phyloP scores from a whole-genome alignment of 2,329 filamentous ascomycete species.

The Herpotrichia juniperi region DNA sequence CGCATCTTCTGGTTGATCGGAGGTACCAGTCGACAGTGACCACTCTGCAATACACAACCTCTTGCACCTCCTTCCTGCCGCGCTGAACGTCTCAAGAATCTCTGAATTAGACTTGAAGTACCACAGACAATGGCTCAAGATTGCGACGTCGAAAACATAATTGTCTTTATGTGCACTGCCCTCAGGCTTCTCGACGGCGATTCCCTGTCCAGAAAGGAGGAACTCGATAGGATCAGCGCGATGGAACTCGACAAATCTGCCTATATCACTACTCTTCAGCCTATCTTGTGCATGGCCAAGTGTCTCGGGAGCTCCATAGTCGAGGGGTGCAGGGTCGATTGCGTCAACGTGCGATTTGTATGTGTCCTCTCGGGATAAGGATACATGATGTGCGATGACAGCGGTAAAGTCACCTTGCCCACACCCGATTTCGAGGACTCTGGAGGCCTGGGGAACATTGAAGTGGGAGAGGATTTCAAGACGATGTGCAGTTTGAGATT shows the following conservation, averaged over 20 bases:
- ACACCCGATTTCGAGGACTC: slow-evolving; percentile 64
- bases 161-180: too few relatives aligned
- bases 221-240: neutral
- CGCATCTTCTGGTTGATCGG: neutral
- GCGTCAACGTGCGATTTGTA: slow-evolving; percentile 49
- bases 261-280: slow-evolving; percentile 8
- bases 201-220: too few relatives aligned
- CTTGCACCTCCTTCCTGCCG: slow-evolving; percentile 41
- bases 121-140: slow-evolving; percentile 61
- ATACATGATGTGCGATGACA: slow-evolving; percentile 58
- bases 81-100: slow-evolving; percentile 45
- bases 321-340: slow-evolving; percentile 58
- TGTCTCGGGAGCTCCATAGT: slow-evolving; percentile 51
- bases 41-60: slow-evolving; percentile 56
- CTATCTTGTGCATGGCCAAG: slow-evolving; percentile 15
- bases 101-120: slow-evolving; percentile 55
- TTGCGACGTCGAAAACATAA: slow-evolving; percentile 55
- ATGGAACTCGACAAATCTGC: slow-evolving; percentile 7
- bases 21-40: slow-evolving; percentile 5
- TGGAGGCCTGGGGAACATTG: slow-evolving; percentile 39
- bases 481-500: slow-evolving; percentile 29
- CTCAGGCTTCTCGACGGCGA: neutral
- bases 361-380: slow-evolving; percentile 45
- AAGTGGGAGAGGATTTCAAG: slow-evolving; percentile 26
- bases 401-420: slow-evolving; percentile 65